Evolutionary conservation across 2,329 filamentous ascomycete species (phyloP).

Genomic region (Phyllachora maydis): DNA sequence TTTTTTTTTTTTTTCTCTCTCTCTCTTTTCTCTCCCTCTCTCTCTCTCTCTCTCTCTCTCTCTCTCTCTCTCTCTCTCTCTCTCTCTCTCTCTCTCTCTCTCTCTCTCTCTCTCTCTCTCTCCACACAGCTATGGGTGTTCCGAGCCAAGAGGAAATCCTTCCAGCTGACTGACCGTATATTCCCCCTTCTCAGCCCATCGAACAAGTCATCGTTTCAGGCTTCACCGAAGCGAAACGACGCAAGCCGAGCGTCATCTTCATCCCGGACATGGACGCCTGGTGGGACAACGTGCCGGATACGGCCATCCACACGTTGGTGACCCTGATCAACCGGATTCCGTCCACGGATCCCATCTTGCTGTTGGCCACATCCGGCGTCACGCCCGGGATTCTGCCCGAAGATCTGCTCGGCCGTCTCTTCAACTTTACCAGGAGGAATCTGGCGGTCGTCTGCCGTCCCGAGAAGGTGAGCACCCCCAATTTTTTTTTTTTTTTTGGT

Average conservation of each 20-base stretch:
- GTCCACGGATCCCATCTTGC: slow-evolving; percentile 75
- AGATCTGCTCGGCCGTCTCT: slow-evolving; percentile 54
- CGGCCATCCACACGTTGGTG: slow-evolving; percentile 62
- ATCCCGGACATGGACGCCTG: slow-evolving; percentile 80
- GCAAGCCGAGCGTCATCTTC: slow-evolving; percentile 91
- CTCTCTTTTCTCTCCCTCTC: no score
- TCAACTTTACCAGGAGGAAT: slow-evolving; percentile 70
- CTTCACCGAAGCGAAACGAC: slow-evolving; percentile 80
- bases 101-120: no score
- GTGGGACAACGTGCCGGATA: slow-evolving; percentile 43
- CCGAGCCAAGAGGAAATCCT: no score
- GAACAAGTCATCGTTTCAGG: slow-evolving; percentile 81
- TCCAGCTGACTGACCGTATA: no score
- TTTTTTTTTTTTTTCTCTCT: no score
- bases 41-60: no score
- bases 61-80: no score
- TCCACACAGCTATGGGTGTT: no score
- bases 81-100: no score
- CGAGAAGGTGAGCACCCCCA: slow-evolving; percentile 25
- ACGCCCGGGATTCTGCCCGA: slow-evolving; percentile 27
- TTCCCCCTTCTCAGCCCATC: slow-evolving; percentile 41
- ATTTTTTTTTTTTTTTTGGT: not conserved
- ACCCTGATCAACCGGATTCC: slow-evolving; percentile 64
- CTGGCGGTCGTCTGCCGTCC: slow-evolving; percentile 51
- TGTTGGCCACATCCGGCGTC: slow-evolving; percentile 69